Evolutionary conservation across 768 basidiomycete species (phyloP).

Genomic region (Lentinula sp.): DNA sequence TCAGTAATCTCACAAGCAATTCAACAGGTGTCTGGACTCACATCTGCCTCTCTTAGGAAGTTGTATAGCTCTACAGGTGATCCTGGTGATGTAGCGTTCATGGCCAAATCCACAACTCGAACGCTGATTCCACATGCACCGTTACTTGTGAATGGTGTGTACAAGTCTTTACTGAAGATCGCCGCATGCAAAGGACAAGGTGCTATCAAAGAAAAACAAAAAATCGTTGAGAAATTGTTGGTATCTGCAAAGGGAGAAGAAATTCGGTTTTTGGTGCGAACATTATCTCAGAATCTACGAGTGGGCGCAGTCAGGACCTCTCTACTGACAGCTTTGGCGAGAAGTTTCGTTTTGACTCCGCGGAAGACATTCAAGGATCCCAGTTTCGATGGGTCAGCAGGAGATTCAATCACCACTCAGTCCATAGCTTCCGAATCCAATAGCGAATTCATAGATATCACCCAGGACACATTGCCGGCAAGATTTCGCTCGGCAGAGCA

Average conservation of each 20-base stretch:
- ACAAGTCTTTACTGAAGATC: conserved; percentile 62
- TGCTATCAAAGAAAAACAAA: conserved; percentile 69
- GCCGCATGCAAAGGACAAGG: conserved; percentile 68
- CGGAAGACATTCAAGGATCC: conserved; percentile 13
- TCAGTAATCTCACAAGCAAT: conserved; percentile 66
- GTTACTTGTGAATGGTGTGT: conserved; percentile 59
- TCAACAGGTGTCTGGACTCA: conserved; percentile 67
- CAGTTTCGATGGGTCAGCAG: conserved; percentile 20
- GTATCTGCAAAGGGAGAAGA: conserved; percentile 85
- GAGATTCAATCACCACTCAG: conserved; percentile 21
- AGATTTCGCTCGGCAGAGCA: conserved; percentile 55
- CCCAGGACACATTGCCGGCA: conserved; percentile 28
- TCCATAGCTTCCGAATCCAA: conserved; percentile 14
- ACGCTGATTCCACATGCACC: conserved; percentile 71
- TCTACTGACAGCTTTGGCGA: conserved; percentile 72
- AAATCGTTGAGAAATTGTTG: conserved; percentile 75
- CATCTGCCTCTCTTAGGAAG: conserved; percentile 47
- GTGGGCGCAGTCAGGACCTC: conserved; percentile 88
- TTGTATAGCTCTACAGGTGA: conserved; percentile 76
- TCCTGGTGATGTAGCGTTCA: conserved; percentile 83
- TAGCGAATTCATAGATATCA: conserved; percentile 20
- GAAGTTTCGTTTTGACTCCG: conserved; percentile 56
- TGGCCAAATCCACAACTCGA: conserved; percentile 70
- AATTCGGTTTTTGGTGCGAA: conserved; percentile 75
- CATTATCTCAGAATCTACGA: conserved; percentile 67